A percentile compares a stretch with the other conserved stretches of the same genome.
phyloP scores from a whole-genome alignment of 179 eudicot genomes.

The Spergularia azorica region DNA sequence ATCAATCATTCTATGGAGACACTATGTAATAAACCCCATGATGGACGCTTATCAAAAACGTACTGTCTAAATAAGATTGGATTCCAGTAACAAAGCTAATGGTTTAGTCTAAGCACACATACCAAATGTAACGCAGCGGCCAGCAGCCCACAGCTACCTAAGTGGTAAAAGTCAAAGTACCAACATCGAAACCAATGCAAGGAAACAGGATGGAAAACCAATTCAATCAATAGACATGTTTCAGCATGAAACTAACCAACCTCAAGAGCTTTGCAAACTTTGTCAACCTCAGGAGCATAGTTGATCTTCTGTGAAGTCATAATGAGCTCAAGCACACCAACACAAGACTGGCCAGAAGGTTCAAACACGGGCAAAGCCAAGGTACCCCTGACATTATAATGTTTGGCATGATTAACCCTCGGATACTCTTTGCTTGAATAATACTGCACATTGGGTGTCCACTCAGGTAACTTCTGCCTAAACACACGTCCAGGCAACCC shows the following conservation, averaged over 20 bases:
- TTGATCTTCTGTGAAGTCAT: conserved; percentile 79
- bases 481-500: conserved; percentile 99
- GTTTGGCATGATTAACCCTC: conserved; percentile 64
- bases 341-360: conserved; percentile 67
- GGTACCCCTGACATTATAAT: conserved; percentile 67
- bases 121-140: neutral
- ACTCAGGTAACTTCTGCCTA: conserved; percentile 79
- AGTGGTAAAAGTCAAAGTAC: neutral
- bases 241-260: conserved; percentile 38
- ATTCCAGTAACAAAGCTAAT: neutral
- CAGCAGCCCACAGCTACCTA: neutral
- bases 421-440: conserved; percentile 72
- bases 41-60: neutral
- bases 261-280: conserved; percentile 89
- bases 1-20: neutral
- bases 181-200: neutral
- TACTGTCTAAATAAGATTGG: neutral
- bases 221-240: neutral
- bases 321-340: conserved; percentile 82
- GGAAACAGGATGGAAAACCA: neutral
- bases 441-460: conserved; percentile 94
- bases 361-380: conserved; percentile 85
- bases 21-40: neutral
- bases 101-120: neutral
- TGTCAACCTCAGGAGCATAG: conserved; percentile 85